Percentiles rank a stretch among this genome's conserved stretches.
phyloP scores from a whole-genome alignment of 257 asterid species.

The Lantana camara region DNA sequence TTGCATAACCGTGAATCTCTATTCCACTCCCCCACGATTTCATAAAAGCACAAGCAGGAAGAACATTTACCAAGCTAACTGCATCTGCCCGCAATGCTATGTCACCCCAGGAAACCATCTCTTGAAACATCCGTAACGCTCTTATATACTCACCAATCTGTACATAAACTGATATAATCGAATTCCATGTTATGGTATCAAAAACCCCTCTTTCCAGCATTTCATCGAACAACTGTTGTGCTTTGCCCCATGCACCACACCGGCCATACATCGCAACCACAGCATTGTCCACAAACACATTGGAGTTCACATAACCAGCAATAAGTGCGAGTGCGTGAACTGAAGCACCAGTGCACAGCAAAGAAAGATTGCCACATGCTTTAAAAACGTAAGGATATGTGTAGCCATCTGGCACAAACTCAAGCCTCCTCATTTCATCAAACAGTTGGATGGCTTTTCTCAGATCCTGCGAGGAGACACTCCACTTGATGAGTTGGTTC shows the following conservation, averaged over 20 bases:
- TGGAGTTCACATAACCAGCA: constrained; percentile 49
- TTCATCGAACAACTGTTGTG: constrained; percentile 64
- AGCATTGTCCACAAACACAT: constrained; percentile 83
- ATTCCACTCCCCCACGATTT: constrained; percentile 51
- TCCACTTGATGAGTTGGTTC: constrained; percentile 70
- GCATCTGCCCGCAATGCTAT: constrained; percentile 56
- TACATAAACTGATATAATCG: constrained; percentile 57
- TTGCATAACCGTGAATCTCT: constrained; percentile 69
- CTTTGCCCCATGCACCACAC: constrained; percentile 52
- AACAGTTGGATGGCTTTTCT: constrained; percentile 50
- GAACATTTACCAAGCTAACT: constrained; percentile 75
- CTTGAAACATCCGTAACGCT: constrained; percentile 52
- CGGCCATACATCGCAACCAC: constrained; percentile 71
- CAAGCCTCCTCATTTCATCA: constrained; percentile 63
- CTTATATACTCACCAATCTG: constrained; percentile 46
- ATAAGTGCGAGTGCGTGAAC: constrained; percentile 54
- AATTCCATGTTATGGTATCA: constrained; percentile 84
- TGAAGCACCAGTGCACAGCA: constrained; percentile 44
- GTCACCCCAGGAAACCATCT: constrained; percentile 48
- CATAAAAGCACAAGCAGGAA: constrained; percentile 72
- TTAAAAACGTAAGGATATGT: constrained; percentile 76
- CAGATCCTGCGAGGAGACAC: constrained; percentile 35
- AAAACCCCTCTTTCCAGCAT: constrained; percentile 49
- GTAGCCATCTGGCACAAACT: constrained; percentile 69
- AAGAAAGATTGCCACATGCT: constrained; percentile 57